Percentiles rank a stretch among this genome's conserved stretches.
Evolutionary conservation across 1,284 basidiomycete genomes (phyloP).

Genomic region (Golubevia sp.): DNA sequence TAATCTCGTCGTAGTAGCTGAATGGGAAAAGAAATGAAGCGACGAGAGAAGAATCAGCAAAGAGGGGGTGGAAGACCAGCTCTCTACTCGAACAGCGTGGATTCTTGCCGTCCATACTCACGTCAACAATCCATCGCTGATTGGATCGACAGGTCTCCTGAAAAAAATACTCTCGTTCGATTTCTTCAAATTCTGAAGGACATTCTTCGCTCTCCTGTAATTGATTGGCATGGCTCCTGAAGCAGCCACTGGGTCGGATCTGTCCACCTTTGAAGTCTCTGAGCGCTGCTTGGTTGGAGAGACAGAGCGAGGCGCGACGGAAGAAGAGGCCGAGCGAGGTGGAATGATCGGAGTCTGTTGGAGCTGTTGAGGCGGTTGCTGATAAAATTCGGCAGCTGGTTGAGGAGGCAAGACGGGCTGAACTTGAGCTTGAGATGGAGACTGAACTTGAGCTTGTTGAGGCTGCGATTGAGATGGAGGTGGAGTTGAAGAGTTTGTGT

Average conservation of each 20-base stretch:
- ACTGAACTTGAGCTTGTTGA: too few relatives aligned
- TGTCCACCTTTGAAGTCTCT: constrained; percentile 18
- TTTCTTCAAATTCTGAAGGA: constrained; percentile 72
- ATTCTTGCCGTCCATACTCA: constrained; percentile 69
- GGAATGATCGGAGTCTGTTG: too few relatives aligned
- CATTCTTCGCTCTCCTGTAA: constrained; percentile 71
- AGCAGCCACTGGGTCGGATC: constrained; percentile 29
- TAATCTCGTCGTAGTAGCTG: constrained; percentile 91
- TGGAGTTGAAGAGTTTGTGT: too few relatives aligned
- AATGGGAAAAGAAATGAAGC: constrained; percentile 10
- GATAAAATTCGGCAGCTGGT: too few relatives aligned
- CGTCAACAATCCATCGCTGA: constrained; percentile 75
- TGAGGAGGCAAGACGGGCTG: too few relatives aligned
- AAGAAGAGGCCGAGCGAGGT: too few relatives aligned
- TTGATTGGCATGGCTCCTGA: constrained; percentile 45
- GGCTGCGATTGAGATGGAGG: too few relatives aligned
- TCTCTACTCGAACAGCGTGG: constrained; percentile 5
- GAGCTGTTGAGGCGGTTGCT: too few relatives aligned
- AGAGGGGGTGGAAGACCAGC: constrained; percentile 48
- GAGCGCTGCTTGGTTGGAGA: too few relatives aligned
- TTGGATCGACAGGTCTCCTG: constrained; percentile 81
- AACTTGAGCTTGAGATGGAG: too few relatives aligned
- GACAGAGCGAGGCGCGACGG: too few relatives aligned
- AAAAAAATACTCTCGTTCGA: constrained; percentile 79
- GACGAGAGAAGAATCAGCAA: not conserved